Percentiles rank a stretch among this genome's conserved stretches.
Evolutionary conservation across 495 filamentous ascomycete genomes (phyloP).

Genomic region (Rhypophila decipiens): DNA sequence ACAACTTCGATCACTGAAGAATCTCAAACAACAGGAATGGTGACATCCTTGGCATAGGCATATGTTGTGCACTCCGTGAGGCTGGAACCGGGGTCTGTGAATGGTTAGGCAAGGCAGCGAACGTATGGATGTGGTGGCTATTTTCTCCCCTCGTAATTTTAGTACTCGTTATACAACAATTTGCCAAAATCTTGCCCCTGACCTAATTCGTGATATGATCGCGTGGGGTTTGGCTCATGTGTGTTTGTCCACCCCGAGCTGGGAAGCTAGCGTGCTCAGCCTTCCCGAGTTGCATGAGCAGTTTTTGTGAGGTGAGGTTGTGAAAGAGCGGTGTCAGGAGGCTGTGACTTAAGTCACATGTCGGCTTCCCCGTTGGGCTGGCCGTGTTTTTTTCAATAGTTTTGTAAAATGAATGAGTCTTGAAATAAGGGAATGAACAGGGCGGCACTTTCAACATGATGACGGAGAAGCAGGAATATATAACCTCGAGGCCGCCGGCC

Average conservation of each 20-base stretch:
- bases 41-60: neutral
- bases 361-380: neutral
- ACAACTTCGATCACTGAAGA: too few relatives aligned
- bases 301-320: neutral
- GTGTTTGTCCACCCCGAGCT: neutral
- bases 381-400: slow-evolving; percentile 3
- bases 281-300: slow-evolving; percentile 7
- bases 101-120: neutral
- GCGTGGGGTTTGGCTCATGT: neutral
- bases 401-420: too few relatives aligned
- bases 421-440: too few relatives aligned
- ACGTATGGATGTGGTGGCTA: neutral
- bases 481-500: too few relatives aligned
- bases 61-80: neutral
- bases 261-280: slow-evolving; percentile 7
- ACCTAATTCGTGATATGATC: neutral
- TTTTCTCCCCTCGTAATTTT: neutral
- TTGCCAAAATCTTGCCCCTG: neutral
- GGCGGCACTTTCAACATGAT: too few relatives aligned
- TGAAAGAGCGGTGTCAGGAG: slow-evolving; percentile 15
- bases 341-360: slow-evolving; percentile 16
- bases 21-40: too few relatives aligned
- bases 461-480: too few relatives aligned
- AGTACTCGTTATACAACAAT: neutral
- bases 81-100: neutral